A percentile compares a stretch with the other conserved stretches of the same genome.
phyloP scores from a whole-genome alignment of 1,139 yeast species.

The Ashbya aceris region DNA sequence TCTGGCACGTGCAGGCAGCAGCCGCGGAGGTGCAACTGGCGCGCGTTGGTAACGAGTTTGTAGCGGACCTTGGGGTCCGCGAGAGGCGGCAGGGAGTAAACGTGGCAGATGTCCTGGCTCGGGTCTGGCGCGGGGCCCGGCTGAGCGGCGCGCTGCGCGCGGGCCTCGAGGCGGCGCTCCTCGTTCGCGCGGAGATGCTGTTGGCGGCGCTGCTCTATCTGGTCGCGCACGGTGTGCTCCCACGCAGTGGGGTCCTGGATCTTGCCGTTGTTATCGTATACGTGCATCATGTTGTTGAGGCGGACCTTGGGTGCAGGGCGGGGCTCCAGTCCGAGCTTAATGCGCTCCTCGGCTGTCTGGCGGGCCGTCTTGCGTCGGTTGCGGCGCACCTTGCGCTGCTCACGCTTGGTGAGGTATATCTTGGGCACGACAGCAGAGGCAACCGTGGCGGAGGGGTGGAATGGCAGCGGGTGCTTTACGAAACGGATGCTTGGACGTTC shows the following conservation, averaged over 20 bases:
- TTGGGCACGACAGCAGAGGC: conserved; percentile 37
- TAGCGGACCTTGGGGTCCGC: conserved; percentile 58
- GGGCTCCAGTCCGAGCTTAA: conserved; percentile 72
- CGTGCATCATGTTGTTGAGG: conserved; percentile 73
- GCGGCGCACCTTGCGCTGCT: conserved; percentile 63
- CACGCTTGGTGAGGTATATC: conserved; percentile 64
- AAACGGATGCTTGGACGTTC: conserved; percentile 32
- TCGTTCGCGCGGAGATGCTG: conserved; percentile 56
- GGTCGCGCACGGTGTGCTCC: conserved; percentile 60
- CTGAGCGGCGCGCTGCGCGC: conserved; percentile 13
- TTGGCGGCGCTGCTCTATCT: conserved; percentile 54
- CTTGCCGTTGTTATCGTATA: conserved; percentile 70
- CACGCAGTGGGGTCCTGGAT: conserved; percentile 83
- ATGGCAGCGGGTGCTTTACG: conserved; percentile 74
- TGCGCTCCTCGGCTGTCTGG: conserved; percentile 68
- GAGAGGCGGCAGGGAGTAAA: conserved; percentile 47
- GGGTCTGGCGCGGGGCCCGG: conserved; percentile 1
- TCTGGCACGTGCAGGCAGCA: conserved; percentile 36
- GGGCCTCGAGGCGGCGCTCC: conserved; percentile 35
- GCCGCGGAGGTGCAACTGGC: conserved; percentile 60
- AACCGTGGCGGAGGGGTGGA: conserved; percentile 48
- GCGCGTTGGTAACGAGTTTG: conserved; percentile 73
- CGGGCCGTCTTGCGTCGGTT: conserved; percentile 56
- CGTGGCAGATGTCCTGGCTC: conserved; percentile 40
- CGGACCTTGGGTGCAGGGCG: conserved; percentile 89